Base-by-base conservation (phyloP, 139 green algal genomes). In the Haematococcus lacustris region DNA sequence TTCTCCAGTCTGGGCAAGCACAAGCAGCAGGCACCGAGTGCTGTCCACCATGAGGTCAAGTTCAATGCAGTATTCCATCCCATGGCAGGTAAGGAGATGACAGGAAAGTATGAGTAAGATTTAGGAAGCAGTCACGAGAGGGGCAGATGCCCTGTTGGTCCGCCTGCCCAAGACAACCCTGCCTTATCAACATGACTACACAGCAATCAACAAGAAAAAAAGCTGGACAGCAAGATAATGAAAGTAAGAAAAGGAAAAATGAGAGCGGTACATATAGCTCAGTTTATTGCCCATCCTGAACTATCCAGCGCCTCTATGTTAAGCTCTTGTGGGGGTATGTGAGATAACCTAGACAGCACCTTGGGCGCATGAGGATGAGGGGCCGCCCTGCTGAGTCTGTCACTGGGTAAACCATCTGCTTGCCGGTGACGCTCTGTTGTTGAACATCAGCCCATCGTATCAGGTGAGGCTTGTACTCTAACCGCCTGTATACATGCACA, bases 301-400 rank as follows among this genome's bases (percentile, higher is more conserved):
- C 32, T 67, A 21, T 67, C 60, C 1, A 61, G 37, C 26, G 61
- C 3, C 13, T 13, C 47, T 57, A 13, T 57, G 47, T 57, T 21
- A 57, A 57, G 21, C 47, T 57, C 13, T 21, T 28, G 13, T 21
- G 13, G 21, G 21, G 21, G 13, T 57, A 21, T 13, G 47, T 28
- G 21, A 57, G 47, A 57, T 13, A 57, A 21, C 47, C 47, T 28
- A 28, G 47, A 57, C 13, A 13, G 13, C 60, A 92, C 84, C 89
- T 83, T 0, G 90, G 90, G 1, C 90, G 78, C 85, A 96, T 92
- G 17, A 93, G 51, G 6, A 96, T 83, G 23, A 95, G 81, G 5
- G 85, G 87, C 1, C 90, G 76, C 0, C 87, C 85, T 6, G 81
- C 73, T 47, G 86, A 90, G 76, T 94, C 90, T 1, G 38, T 39